Percentiles rank a stretch among this genome's conserved stretches.
Conservation (phyloP, 441 rosid genomes). For the Breynia disticha region DNA sequence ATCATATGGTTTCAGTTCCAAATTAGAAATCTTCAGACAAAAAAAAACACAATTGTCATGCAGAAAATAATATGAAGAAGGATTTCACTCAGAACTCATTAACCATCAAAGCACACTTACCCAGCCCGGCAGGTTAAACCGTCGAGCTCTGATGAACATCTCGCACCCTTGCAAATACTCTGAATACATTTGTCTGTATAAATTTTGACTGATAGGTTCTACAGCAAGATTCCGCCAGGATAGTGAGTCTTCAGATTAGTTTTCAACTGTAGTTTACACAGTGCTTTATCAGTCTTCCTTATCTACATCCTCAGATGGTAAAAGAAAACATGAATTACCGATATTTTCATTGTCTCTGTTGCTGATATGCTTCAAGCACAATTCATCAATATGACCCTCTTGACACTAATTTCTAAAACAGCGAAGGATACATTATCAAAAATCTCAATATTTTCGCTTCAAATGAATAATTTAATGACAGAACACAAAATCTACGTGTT, state of each 20-base stretch:
- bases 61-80: not conserved
- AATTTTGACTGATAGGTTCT: not conserved
- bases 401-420: not conserved
- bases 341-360: too few species aligned
- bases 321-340: too few species aligned
- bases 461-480: slow-evolving; percentile 11
- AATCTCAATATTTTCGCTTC: slow-evolving; percentile 10
- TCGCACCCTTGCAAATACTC: too few species aligned
- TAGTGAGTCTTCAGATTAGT: too few species aligned
- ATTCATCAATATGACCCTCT: not conserved
- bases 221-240: too few species aligned
- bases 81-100: slow-evolving; percentile 1
- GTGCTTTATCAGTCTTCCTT: too few species aligned
- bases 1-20: not conserved
- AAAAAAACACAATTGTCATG: not conserved
- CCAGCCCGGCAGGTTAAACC: not conserved
- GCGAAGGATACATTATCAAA: not conserved
- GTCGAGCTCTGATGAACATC: too few species aligned
- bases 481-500: slow-evolving; percentile 6
- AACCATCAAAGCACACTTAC: not conserved
- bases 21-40: not conserved
- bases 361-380: not conserved
- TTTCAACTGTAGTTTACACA: too few species aligned
- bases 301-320: too few species aligned
- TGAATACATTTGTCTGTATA: not conserved